phyloP scores from a whole-genome alignment of 1,284 basidiomycete genomes.

The Hypsizygus ulmarius region DNA sequence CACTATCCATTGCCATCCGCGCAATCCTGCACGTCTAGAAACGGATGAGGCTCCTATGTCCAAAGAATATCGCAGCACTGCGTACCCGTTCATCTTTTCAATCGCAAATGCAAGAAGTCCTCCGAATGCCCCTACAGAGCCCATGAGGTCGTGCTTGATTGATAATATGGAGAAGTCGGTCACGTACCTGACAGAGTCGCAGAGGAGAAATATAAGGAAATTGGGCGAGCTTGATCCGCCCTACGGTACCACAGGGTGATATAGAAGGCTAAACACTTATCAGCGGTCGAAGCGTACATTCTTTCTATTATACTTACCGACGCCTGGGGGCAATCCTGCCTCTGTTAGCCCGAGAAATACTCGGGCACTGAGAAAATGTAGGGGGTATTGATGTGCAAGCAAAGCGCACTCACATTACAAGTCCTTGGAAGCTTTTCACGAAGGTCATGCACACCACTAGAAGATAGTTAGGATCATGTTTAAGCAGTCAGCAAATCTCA shows the following conservation, averaged over 20 bases:
- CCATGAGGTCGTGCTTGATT: not conserved
- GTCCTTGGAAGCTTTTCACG: slow-evolving; percentile 24
- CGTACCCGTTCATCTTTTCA: slow-evolving; percentile 28
- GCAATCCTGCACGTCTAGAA: slow-evolving; percentile 24
- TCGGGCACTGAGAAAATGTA: slow-evolving; percentile 18
- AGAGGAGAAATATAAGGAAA: slow-evolving; percentile 27
- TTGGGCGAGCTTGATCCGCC: slow-evolving; percentile 24
- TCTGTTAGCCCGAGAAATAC: slow-evolving; percentile 26
- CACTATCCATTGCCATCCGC: slow-evolving; percentile 32
- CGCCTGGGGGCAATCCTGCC: slow-evolving; percentile 25
- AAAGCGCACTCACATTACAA: slow-evolving; percentile 25
- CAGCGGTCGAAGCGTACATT: not conserved
- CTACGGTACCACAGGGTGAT: slow-evolving; percentile 26
- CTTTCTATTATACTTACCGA: slow-evolving; percentile 12
- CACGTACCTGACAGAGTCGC: slow-evolving; percentile 16
- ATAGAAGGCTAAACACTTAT: slow-evolving; percentile 13
- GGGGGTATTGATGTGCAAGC: not conserved
- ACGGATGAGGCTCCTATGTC: not conserved
- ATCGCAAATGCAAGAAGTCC: slow-evolving; percentile 28
- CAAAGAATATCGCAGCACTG: not conserved
- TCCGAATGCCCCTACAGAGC: slow-evolving; percentile 25
- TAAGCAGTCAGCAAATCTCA: not conserved
- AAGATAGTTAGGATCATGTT: not conserved
- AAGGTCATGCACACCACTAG: slow-evolving; percentile 27
- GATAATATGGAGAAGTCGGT: not conserved